These are phyloP conservation scores for Solanum pimpinellifolium DNA, from an alignment of 257 asterid species.

Conservation along the genomic window DNA sequence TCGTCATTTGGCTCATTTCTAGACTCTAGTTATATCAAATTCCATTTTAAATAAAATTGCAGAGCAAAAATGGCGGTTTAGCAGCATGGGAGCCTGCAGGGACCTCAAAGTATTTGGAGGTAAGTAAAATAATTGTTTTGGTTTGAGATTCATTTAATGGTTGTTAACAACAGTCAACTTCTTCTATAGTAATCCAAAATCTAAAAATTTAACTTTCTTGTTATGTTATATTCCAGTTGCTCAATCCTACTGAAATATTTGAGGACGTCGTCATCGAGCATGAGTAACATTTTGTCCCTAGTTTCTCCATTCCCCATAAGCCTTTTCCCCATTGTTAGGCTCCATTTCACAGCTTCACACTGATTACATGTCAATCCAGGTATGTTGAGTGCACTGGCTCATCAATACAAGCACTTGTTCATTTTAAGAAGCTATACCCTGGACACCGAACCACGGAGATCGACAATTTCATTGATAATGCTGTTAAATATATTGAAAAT, in stretches of 20 bases:
- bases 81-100: slow-evolving; percentile 99
- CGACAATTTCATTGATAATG: slow-evolving; percentile 23
- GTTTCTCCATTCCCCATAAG: neutral
- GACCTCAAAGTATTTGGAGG: slow-evolving; percentile 73
- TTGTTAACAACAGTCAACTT: neutral
- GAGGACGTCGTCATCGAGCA: slow-evolving; percentile 55
- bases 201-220: neutral
- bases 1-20: neutral
- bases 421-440: slow-evolving; percentile 47
- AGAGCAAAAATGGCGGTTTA: slow-evolving; percentile 89
- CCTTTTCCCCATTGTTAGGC: neutral
- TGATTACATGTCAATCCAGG: slow-evolving; percentile 10
- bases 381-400: slow-evolving; percentile 79
- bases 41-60: slow-evolving; percentile 2
- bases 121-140: neutral
- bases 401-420: slow-evolving; percentile 49
- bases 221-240: slow-evolving; percentile 19
- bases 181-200: neutral
- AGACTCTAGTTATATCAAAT: neutral
- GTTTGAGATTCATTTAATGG: neutral
- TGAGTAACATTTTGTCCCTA: slow-evolving; percentile 37
- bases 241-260: slow-evolving; percentile 70
- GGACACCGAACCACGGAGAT: slow-evolving; percentile 51
- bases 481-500: slow-evolving; percentile 36
- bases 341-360: neutral